Conservation (phyloP, 2,329 filamentous ascomycete species). For the Pseudogymnoascus sp. region DNA sequence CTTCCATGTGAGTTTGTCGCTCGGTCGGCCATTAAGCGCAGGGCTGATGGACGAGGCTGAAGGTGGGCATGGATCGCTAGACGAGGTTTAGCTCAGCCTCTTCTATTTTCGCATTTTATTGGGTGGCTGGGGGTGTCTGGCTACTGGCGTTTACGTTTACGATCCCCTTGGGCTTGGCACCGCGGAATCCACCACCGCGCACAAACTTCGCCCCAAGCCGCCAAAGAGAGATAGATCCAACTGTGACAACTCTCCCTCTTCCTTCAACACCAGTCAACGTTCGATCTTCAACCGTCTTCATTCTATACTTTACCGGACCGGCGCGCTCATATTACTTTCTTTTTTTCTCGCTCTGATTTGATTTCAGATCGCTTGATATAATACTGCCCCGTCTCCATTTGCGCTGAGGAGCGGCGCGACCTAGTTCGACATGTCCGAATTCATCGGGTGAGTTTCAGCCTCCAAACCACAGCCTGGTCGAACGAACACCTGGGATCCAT, state of each 20-base stretch:
- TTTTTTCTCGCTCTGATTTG: slow-evolving; percentile 4
- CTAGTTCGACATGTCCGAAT: slow-evolving; percentile 45
- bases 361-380: slow-evolving; percentile 6
- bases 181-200: slow-evolving; percentile 6
- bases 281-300: slow-evolving; percentile 1
- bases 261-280: slow-evolving; percentile 1
- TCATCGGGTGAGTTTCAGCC: slow-evolving; percentile 43
- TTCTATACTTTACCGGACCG: not conserved
- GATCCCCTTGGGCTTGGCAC: not conserved
- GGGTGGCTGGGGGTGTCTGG: slow-evolving; percentile 1
- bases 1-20: not conserved
- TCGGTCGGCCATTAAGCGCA: not conserved
- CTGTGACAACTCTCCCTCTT: not conserved
- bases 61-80: not conserved
- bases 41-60: slow-evolving; percentile 10
- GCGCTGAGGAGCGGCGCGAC: slow-evolving; percentile 5
- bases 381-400: not conserved
- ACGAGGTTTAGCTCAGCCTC: slow-evolving; percentile 1
- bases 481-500: slow-evolving; percentile 10
- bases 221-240: not conserved
- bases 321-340: not conserved
- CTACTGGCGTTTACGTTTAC: slow-evolving; percentile 6
- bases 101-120: not conserved
- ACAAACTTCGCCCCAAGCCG: slow-evolving; percentile 3
- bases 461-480: slow-evolving; percentile 8